Percentiles rank a stretch among this genome's conserved stretches.
phyloP scores from a whole-genome alignment of 140 eudicot species.

The Senecio squalidus region DNA sequence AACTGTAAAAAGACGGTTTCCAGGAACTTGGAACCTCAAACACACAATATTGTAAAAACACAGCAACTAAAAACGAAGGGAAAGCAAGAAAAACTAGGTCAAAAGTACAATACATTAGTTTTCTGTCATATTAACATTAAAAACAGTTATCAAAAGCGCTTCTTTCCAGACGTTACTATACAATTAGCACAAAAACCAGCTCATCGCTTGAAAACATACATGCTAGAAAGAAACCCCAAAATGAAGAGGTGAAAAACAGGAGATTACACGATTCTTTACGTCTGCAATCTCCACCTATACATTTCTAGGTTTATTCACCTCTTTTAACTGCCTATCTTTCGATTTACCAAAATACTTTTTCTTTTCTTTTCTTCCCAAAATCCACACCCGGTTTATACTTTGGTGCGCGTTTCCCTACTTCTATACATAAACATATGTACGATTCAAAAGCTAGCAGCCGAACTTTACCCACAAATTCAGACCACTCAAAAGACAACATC shows the following conservation, averaged over 20 bases:
- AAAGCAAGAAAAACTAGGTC: neutral
- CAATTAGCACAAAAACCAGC: constrained; percentile 14
- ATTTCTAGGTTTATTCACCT: constrained; percentile 30
- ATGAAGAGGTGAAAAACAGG: constrained; percentile 33
- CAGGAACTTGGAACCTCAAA: too few species aligned
- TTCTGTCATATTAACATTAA: neutral
- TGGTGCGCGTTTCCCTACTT: constrained; percentile 15
- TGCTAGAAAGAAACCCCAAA: constrained; percentile 26
- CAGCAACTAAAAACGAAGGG: neutral
- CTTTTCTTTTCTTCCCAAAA: constrained; percentile 21
- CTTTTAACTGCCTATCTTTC: constrained; percentile 7
- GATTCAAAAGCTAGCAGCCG: constrained; percentile 1
- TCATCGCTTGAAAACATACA: neutral
- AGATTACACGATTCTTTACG: constrained; percentile 8
- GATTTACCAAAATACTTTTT: constrained; percentile 1
- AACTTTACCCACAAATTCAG: neutral
- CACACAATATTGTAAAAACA: neutral
- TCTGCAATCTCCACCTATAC: constrained; percentile 30
- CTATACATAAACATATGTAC: constrained; percentile 20
- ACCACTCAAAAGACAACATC: constrained; percentile 2
- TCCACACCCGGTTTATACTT: constrained; percentile 5
- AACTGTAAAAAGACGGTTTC: too few species aligned
- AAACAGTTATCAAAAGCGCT: neutral
- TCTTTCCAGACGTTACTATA: constrained; percentile 14
- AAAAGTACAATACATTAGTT: neutral